Percentiles rank a stretch among this genome's conserved stretches.
These are phyloP conservation scores for Calonectria honghensis DNA, from an alignment of 2,329 filamentous ascomycete species.

Conservation along the genomic window DNA sequence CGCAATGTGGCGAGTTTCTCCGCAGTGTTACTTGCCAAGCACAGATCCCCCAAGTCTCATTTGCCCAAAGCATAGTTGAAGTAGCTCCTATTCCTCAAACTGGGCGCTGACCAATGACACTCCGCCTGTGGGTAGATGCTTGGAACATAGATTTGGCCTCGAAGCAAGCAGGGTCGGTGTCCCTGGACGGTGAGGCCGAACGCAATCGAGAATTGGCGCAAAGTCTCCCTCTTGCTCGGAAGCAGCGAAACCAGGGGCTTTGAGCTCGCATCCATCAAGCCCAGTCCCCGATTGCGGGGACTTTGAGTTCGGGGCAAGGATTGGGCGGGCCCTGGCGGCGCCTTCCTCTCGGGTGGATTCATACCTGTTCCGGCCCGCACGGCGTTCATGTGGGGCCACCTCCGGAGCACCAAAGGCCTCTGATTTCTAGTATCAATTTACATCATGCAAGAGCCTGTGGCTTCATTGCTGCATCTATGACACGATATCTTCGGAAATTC, in stretches of 20 bases:
- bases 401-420: neutral
- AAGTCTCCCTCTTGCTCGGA: neutral
- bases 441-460: neutral
- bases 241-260: constrained; percentile 10
- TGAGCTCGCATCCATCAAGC: neutral
- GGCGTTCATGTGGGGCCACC: neutral
- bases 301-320: constrained; percentile 11
- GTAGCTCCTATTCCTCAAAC: neutral
- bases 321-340: constrained; percentile 7
- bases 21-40: too few relatives aligned
- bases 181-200: neutral
- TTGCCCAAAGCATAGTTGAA: neutral
- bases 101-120: neutral
- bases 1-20: neutral
- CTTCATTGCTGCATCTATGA: neutral
- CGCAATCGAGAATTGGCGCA: neutral
- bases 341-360: constrained; percentile 20
- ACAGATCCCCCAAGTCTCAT: neutral
- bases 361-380: constrained; percentile 31
- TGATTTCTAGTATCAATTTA: neutral
- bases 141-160: neutral
- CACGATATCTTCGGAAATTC: neutral
- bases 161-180: neutral
- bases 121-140: neutral
- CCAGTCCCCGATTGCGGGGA: neutral